These are phyloP conservation scores for Vitis rotundifolia DNA, from an alignment of 164 flowering plant genomes.

Conservation along the genomic window DNA sequence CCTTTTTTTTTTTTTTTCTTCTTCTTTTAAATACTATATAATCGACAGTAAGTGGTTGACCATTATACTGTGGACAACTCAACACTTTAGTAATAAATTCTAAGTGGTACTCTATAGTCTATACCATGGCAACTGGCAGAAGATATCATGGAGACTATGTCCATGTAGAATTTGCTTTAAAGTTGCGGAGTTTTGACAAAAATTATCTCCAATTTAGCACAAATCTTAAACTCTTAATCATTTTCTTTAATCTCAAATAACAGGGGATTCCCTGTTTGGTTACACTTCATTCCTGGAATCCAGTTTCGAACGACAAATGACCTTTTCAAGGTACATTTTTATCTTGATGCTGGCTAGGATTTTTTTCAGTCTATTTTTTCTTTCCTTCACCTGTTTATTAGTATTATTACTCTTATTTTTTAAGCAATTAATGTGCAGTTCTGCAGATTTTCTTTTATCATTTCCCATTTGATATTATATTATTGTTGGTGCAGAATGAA, in stretches of 20 bases:
- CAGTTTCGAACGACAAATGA: constrained; percentile 58
- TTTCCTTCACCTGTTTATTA: neutral
- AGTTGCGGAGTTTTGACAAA: neutral
- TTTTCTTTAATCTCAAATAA: neutral
- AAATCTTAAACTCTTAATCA: neutral
- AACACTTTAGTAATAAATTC: neutral
- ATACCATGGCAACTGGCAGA: neutral
- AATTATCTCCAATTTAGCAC: neutral
- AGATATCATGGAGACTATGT: neutral
- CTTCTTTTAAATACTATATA: neutral
- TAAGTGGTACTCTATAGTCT: no score
- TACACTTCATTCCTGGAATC: constrained; percentile 64
- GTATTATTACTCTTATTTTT: neutral
- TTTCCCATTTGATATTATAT: neutral
- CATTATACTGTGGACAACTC: neutral
- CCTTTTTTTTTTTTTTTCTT: neutral
- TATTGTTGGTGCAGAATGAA: constrained; percentile 36
- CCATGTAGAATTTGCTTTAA: neutral
- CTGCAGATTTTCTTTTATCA: neutral
- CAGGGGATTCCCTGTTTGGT: constrained; percentile 73
- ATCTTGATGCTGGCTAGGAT: constrained; percentile 4
- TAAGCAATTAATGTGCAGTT: neutral
- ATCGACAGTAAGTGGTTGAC: neutral
- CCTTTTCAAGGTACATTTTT: constrained; percentile 44
- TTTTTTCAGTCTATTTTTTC: neutral